phyloP scores from a whole-genome alignment of 805 yeast species.

The Spencermartinsiella europaea region DNA sequence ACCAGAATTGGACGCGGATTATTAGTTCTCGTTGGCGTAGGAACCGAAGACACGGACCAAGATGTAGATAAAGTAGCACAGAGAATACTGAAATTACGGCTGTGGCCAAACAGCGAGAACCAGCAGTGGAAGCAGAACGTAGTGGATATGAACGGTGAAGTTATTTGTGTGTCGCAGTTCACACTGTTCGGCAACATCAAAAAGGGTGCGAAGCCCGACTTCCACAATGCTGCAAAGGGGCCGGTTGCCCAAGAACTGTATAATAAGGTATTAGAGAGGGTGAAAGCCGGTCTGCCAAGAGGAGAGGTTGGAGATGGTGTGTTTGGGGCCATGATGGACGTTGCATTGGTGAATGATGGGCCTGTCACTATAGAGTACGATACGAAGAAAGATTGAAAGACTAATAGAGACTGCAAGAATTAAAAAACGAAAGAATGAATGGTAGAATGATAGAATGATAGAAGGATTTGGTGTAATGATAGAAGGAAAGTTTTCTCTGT shows the following conservation, averaged over 20 bases:
- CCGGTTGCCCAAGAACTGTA: conserved; percentile 46
- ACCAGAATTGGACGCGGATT: conserved; percentile 63
- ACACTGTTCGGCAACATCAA: conserved; percentile 79
- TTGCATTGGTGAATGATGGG: conserved; percentile 81
- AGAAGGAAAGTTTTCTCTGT: too few relatives aligned
- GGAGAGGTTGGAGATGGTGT: conserved; percentile 79
- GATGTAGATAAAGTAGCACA: conserved; percentile 67
- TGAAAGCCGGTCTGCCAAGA: conserved; percentile 27
- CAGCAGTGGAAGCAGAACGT: conserved; percentile 74
- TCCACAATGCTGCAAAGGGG: conserved; percentile 88
- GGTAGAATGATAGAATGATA: background rate
- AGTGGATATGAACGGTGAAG: conserved; percentile 61
- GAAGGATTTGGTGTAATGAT: too few relatives aligned
- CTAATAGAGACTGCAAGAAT: conserved; percentile 10
- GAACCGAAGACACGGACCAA: conserved; percentile 66
- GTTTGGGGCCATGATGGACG: conserved; percentile 98
- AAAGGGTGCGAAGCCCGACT: conserved; percentile 94
- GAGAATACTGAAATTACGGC: conserved; percentile 58
- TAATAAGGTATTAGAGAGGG: conserved; percentile 36
- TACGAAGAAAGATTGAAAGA: conserved; percentile 37
- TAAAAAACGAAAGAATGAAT: conserved; percentile 1
- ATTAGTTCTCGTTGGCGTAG: conserved; percentile 78
- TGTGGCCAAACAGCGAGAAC: conserved; percentile 66
- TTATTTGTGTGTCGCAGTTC: conserved; percentile 84
- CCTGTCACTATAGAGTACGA: conserved; percentile 87